These are phyloP conservation scores for Marsdenia floribunda DNA, from an alignment of 257 asterid species.

Conservation along the genomic window DNA sequence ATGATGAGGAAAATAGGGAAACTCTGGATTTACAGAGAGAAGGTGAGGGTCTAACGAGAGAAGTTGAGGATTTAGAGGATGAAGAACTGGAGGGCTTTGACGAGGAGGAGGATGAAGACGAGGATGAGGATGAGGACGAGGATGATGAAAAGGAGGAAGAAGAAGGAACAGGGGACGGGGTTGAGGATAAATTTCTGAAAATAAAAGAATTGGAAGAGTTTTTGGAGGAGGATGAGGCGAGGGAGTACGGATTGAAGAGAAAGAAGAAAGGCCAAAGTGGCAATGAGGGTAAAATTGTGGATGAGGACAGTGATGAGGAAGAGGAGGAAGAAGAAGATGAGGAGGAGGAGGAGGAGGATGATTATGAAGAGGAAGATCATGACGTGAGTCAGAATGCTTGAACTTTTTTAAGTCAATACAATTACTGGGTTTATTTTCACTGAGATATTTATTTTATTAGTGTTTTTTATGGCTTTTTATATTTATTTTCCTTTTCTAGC, in stretches of 20 bases:
- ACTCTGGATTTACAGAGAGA: slow-evolving; percentile 8
- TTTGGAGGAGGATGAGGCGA: slow-evolving; percentile 63
- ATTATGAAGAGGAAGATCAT: slow-evolving; percentile 41
- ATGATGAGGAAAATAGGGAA: slow-evolving; percentile 15
- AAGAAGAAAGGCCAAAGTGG: slow-evolving; percentile 40
- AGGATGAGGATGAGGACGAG: slow-evolving; percentile 19
- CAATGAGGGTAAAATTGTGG: slow-evolving; percentile 9
- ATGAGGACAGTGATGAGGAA: slow-evolving; percentile 35
- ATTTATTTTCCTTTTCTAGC: slow-evolving; percentile 35
- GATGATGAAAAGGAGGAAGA: slow-evolving; percentile 24
- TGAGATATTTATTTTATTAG: not conserved
- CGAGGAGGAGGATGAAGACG: slow-evolving; percentile 26
- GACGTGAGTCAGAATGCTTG: slow-evolving; percentile 39
- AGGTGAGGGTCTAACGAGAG: slow-evolving; percentile 20
- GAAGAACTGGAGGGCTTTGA: slow-evolving; percentile 23
- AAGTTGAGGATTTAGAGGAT: slow-evolving; percentile 36
- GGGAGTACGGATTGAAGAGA: slow-evolving; percentile 61
- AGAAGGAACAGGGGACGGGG: slow-evolving; percentile 30
- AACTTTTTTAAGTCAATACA: not conserved
- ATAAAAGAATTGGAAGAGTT: slow-evolving; percentile 75
- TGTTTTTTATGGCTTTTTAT: slow-evolving; percentile 8
- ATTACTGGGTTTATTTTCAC: not conserved
- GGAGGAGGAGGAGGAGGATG: slow-evolving; percentile 32
- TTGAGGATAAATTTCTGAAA: slow-evolving; percentile 81
- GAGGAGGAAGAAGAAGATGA: slow-evolving; percentile 32